Percentiles rank a stretch among this genome's conserved stretches.
These are phyloP conservation scores for Collybiopsis luxurians DNA, from an alignment of 768 basidiomycete species.

Conservation along the genomic window DNA sequence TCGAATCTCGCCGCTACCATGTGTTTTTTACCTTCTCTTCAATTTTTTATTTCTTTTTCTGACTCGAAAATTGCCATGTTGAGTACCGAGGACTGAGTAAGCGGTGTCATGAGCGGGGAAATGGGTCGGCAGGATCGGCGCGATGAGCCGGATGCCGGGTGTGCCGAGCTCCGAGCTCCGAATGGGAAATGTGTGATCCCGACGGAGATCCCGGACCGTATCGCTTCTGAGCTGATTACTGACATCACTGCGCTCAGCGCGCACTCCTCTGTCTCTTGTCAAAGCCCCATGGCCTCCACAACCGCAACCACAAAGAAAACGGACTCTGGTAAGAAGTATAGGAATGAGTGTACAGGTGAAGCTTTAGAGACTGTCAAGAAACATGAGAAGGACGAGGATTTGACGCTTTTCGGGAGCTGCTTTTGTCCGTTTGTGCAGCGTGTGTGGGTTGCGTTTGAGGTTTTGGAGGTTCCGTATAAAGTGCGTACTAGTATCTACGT, in stretches of 20 bases:
- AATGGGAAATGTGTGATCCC: too few species aligned
- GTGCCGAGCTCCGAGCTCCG: too few species aligned
- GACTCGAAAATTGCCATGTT: too few species aligned
- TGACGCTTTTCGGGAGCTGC: conserved; percentile 69
- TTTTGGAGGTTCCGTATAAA: conserved; percentile 68
- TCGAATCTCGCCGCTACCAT: conserved; percentile 11
- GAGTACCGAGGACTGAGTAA: too few species aligned
- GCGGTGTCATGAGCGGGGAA: too few species aligned
- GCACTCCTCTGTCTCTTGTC: too few species aligned
- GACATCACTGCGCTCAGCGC: too few species aligned
- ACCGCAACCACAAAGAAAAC: background rate
- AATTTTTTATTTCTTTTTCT: background rate
- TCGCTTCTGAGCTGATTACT: too few species aligned
- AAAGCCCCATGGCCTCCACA: background rate
- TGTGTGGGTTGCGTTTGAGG: conserved; percentile 74
- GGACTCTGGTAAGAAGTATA: conserved; percentile 40
- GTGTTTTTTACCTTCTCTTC: background rate
- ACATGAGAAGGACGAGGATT: conserved; percentile 46
- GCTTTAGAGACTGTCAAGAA: conserved; percentile 56
- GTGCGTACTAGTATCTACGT: conserved; percentile 28
- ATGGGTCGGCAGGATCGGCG: too few species aligned
- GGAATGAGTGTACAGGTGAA: conserved; percentile 38
- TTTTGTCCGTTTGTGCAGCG: conserved; percentile 85
- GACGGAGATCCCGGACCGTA: background rate
- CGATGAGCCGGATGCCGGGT: too few species aligned